Evolutionary conservation across 164 flowering plant genomes (phyloP), one percentile per base, ranked within the genome.

Genomic region (Vitis riparia): DNA sequence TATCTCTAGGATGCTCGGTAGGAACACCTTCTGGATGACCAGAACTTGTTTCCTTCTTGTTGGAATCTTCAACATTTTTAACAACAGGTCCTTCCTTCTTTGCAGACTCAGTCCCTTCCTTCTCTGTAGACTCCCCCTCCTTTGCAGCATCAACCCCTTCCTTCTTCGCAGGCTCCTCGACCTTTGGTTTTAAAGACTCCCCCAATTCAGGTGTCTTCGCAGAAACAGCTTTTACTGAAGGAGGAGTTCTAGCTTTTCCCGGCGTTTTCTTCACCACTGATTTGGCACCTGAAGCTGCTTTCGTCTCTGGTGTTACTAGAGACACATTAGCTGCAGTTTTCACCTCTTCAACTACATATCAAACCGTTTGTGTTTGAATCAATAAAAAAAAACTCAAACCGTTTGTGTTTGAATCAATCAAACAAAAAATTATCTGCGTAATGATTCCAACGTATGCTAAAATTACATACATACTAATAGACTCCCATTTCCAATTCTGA

Each of bases 261-360:
- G 63, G 49, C n/a, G 71, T 68, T 68, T 47, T 85, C 78, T 71
- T 83, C 37, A 48, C 80, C 4, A 69, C 67, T 17, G 68, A n/a
- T 65, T 67, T 83, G 0, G 65, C 63, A 0, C 66, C 47, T 14
- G 71, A 30, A 55, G 15, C 63, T 23, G 51, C 57, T 72, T 73
- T 77, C 0, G 16, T 48, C 19, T 55, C 71, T 8, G 84, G 78
- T 3, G 82, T 67, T 61, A 66, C 74, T 30, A 62, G 30, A 37
- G 64, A 63, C 53, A 73, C 58, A 7, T 69, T 82, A 62, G 44
- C 66, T 5, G 78, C 59, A 52, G 69, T 69, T 51, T 75, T 70
- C 11, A 66, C 71, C 30, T 69, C 81, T 68, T 75, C 83, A 27
- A 63, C 84, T 76, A 52, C 29, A 55, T 59, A 32, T 69, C 47